phyloP scores from a whole-genome alignment of 1,284 basidiomycete species.

The Trichosporon faecale region DNA sequence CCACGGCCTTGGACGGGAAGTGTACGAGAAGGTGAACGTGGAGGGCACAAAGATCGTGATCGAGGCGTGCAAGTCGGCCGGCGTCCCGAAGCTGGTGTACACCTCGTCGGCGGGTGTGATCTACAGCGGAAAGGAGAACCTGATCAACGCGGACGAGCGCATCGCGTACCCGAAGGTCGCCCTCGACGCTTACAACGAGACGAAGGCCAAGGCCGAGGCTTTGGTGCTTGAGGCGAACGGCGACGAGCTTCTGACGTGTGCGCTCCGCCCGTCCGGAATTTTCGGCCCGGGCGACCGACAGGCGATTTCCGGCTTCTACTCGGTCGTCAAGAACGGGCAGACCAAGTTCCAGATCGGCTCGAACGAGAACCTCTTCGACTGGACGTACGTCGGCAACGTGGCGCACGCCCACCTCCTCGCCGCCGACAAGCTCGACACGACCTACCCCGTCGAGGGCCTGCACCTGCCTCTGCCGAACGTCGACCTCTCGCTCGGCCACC shows the following conservation, averaged over 20 bases:
- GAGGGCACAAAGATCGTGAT: slow-evolving; percentile 85
- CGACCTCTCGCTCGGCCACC: slow-evolving; percentile 61
- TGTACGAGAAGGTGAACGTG: slow-evolving; percentile 93
- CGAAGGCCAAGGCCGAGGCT: slow-evolving; percentile 88
- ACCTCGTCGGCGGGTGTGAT: slow-evolving; percentile 93
- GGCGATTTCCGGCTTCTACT: slow-evolving; percentile 73
- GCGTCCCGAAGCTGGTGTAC: slow-evolving; percentile 84
- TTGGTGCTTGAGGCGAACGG: slow-evolving; percentile 83
- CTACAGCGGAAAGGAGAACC: slow-evolving; percentile 72
- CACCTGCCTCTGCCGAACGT: slow-evolving; percentile 63
- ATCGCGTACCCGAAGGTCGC: slow-evolving; percentile 69
- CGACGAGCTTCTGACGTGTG: slow-evolving; percentile 78
- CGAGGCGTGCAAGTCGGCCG: slow-evolving; percentile 67
- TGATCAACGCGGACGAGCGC: slow-evolving; percentile 87
- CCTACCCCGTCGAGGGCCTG: slow-evolving; percentile 54
- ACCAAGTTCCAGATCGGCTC: slow-evolving; percentile 91
- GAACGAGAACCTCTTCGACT: slow-evolving; percentile 93
- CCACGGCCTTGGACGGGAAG: slow-evolving; percentile 64
- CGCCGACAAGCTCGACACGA: slow-evolving; percentile 61
- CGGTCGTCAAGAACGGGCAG: slow-evolving; percentile 76
- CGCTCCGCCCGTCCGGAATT: slow-evolving; percentile 90
- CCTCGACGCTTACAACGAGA: slow-evolving; percentile 91
- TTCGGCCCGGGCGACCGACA: slow-evolving; percentile 96
- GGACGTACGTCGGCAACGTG: slow-evolving; percentile 96
- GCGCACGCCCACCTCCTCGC: slow-evolving; percentile 93